Percentiles rank a stretch among this genome's conserved stretches.
These are phyloP conservation scores for Knufia fluminis DNA, from an alignment of 2,329 filamentous ascomycete species.

Conservation along the genomic window DNA sequence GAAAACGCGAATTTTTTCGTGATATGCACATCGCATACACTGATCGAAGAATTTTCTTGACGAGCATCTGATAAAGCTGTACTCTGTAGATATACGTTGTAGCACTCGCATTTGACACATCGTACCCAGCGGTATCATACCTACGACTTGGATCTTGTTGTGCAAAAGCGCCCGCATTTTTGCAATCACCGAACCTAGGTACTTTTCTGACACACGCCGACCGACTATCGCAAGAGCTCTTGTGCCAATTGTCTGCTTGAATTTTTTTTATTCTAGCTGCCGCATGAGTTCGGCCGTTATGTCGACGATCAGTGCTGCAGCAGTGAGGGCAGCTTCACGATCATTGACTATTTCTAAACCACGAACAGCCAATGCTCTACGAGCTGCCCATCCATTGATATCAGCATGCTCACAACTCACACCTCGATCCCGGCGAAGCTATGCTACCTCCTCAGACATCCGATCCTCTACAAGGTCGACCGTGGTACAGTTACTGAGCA, in stretches of 20 bases:
- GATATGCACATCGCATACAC: neutral
- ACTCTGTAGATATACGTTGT: neutral
- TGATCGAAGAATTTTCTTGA: constrained; percentile 1
- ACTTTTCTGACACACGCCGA: neutral
- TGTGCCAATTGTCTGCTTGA: neutral
- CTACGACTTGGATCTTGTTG: too few species aligned
- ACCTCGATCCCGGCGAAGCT: constrained; percentile 29
- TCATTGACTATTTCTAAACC: constrained; percentile 14
- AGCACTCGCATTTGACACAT: too few species aligned
- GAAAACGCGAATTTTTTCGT: constrained; percentile 8
- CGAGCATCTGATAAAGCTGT: neutral
- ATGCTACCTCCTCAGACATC: constrained; percentile 38
- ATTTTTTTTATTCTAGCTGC: constrained; percentile 16
- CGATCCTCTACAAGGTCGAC: constrained; percentile 64
- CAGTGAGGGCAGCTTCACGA: constrained; percentile 22
- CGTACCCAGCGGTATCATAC: too few species aligned
- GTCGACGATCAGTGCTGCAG: constrained; percentile 21
- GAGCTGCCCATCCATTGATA: constrained; percentile 31
- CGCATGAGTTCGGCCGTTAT: constrained; percentile 21
- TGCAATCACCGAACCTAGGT: neutral
- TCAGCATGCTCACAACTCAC: constrained; percentile 27
- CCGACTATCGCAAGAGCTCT: neutral
- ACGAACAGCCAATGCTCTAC: constrained; percentile 14
- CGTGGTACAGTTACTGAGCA: constrained; percentile 83
- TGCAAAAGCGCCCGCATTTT: neutral